These are phyloP conservation scores for Aspergillus affinis DNA, from an alignment of 495 filamentous ascomycete genomes.

Conservation along the genomic window DNA sequence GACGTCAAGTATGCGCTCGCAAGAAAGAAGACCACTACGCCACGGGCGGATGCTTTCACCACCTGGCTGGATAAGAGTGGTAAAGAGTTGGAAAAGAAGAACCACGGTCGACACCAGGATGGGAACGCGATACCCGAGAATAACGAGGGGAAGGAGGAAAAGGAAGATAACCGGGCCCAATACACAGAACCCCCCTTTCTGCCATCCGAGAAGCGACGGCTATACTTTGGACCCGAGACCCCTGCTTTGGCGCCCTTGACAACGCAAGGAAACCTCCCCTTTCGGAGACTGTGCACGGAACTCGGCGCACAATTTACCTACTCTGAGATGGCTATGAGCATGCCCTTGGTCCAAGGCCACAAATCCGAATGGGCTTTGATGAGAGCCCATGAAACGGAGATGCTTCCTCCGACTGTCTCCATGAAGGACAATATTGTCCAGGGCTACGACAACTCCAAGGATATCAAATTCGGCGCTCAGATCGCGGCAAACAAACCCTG, in stretches of 20 bases:
- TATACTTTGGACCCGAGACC: constrained; percentile 93
- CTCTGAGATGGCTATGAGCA: constrained; percentile 96
- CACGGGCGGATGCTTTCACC: constrained; percentile 73
- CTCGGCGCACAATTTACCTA: constrained; percentile 92
- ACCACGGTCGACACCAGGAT: constrained; percentile 30
- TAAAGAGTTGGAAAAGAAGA: constrained; percentile 51
- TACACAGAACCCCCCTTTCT: constrained; percentile 82
- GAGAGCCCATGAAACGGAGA: constrained; percentile 83
- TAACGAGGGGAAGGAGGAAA: constrained; percentile 29
- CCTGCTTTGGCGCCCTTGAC: constrained; percentile 85
- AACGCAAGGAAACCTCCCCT: constrained; percentile 96
- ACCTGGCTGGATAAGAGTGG: constrained; percentile 67
- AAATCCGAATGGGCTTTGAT: constrained; percentile 93
- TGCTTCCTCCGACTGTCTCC: constrained; percentile 57
- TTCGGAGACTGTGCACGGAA: constrained; percentile 85
- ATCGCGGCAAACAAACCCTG: constrained; percentile 88
- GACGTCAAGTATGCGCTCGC: constrained; percentile 67
- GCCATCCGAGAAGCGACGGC: constrained; percentile 85
- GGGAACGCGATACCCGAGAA: constrained; percentile 24
- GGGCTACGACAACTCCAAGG: constrained; percentile 77
- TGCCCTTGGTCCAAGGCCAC: constrained; percentile 86
- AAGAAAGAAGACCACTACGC: constrained; percentile 61
- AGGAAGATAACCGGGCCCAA: constrained; percentile 70
- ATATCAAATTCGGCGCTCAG: constrained; percentile 86
- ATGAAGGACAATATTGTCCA: constrained; percentile 52